phyloP scores from a whole-genome alignment of 2,329 filamentous ascomycete genomes.

The Stachybotrys chartarum region DNA sequence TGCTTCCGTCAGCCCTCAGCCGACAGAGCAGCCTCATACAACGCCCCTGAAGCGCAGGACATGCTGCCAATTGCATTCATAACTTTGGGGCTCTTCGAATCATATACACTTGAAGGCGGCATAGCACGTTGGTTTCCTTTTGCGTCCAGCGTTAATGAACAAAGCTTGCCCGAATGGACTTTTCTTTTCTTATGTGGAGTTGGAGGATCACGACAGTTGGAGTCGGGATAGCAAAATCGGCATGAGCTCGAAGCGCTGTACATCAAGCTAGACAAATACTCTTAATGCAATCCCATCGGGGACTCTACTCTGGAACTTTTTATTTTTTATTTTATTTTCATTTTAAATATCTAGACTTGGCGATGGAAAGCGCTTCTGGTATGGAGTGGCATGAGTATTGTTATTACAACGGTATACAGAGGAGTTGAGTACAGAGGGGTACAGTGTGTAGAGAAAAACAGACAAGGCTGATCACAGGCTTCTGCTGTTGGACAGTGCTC shows the following conservation, averaged over 20 bases:
- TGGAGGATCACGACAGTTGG: neutral
- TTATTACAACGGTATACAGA: neutral
- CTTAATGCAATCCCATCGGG: neutral
- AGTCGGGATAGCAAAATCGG: neutral
- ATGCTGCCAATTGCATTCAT: neutral
- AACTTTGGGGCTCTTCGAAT: neutral
- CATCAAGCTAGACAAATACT: neutral
- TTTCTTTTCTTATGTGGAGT: neutral
- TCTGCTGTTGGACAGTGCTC: constrained; percentile 3
- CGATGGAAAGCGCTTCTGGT: too few species aligned
- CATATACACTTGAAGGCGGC: too few species aligned
- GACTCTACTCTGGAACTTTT: neutral
- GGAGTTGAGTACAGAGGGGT: neutral
- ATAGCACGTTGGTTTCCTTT: neutral
- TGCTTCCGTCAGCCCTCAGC: too few species aligned
- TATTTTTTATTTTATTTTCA: too few species aligned
- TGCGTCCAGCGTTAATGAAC: neutral
- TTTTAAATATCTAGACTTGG: too few species aligned
- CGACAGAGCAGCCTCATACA: neutral
- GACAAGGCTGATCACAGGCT: neutral
- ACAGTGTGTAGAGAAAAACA: too few species aligned
- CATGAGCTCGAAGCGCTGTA: neutral
- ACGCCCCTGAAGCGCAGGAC: neutral
- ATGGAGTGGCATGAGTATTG: too few species aligned
- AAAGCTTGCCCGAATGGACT: neutral